Conservation (phyloP, 169 alveolate genomes). For the Cardiosporidium cionae region DNA sequence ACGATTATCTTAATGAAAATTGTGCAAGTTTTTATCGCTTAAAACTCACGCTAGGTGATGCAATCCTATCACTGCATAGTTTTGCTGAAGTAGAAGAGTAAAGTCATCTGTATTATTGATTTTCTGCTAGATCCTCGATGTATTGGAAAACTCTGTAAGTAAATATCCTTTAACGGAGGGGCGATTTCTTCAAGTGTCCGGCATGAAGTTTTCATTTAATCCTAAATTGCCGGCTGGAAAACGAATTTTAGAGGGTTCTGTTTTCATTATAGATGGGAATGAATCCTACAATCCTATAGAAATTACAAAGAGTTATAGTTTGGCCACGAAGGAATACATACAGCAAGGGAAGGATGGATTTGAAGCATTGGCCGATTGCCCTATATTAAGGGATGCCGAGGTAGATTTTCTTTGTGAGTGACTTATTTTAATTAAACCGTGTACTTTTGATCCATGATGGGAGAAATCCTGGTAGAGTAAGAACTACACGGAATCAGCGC, state of each 20-base stretch:
- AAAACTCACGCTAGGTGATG: not conserved
- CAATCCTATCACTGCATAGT: not conserved
- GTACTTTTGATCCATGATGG: too few species aligned
- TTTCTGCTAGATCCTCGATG: slow-evolving; percentile 27
- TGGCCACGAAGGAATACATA: slow-evolving; percentile 39
- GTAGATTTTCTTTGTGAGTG: slow-evolving; percentile 10
- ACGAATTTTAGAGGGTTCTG: slow-evolving; percentile 45
- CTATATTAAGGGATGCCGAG: slow-evolving; percentile 44
- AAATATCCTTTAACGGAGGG: slow-evolving; percentile 75
- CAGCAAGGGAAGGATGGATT: slow-evolving; percentile 41
- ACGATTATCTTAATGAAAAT: not conserved
- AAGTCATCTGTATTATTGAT: not conserved
- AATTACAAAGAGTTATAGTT: slow-evolving; percentile 25
- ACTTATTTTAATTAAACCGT: too few species aligned
- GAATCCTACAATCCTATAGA: slow-evolving; percentile 29
- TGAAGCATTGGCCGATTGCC: slow-evolving; percentile 30
- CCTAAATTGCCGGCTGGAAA: slow-evolving; percentile 44
- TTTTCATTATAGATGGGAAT: slow-evolving; percentile 17
- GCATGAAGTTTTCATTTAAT: slow-evolving; percentile 39
- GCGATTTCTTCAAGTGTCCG: slow-evolving; percentile 68
- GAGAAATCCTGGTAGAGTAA: too few species aligned
- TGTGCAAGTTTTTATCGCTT: not conserved
- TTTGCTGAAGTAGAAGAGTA: not conserved
- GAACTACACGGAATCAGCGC: too few species aligned
- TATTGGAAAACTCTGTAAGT: slow-evolving; percentile 61